These are phyloP conservation scores for Flaveria brownii DNA, from an alignment of 129 eudicot genomes.

Conservation along the genomic window DNA sequence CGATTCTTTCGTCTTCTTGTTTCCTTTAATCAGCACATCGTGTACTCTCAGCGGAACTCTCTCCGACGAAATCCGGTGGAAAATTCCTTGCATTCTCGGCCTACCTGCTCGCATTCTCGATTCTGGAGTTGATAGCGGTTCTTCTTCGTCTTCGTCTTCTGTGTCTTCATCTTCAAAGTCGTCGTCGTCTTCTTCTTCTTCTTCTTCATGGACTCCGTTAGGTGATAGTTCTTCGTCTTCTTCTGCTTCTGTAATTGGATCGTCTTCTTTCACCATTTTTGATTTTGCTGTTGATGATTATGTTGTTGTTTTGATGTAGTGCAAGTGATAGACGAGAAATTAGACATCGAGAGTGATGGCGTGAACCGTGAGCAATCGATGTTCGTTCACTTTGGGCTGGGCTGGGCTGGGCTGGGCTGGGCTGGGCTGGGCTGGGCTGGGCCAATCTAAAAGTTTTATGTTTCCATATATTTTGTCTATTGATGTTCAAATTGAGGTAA, in stretches of 20 bases:
- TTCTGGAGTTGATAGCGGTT: slow-evolving; percentile 28
- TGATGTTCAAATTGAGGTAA: too few relatives aligned
- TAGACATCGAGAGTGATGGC: not conserved
- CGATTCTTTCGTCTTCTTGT: slow-evolving; percentile 64
- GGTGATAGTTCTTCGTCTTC: slow-evolving; percentile 31
- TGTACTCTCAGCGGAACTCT: slow-evolving; percentile 69
- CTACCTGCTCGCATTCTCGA: slow-evolving; percentile 30
- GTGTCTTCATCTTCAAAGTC: slow-evolving; percentile 17
- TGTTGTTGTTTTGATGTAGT: slow-evolving; percentile 1
- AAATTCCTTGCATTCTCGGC: slow-evolving; percentile 41
- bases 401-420: slow-evolving; percentile 24
- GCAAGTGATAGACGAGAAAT: not conserved
- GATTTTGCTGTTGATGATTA: slow-evolving; percentile 10
- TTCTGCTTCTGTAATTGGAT: slow-evolving; percentile 32
- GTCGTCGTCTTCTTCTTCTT: slow-evolving; percentile 4
- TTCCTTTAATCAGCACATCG: slow-evolving; percentile 81
- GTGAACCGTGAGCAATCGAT: not conserved
- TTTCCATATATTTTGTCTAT: too few relatives aligned
- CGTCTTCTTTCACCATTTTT: slow-evolving; percentile 25
- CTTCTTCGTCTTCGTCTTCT: slow-evolving; percentile 46
- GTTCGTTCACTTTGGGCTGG: not conserved
- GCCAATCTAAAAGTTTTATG: not conserved
- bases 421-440: slow-evolving; percentile 6
- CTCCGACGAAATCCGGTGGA: slow-evolving; percentile 55
- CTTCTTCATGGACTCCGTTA: slow-evolving; percentile 5